phyloP scores from a whole-genome alignment of 2,329 filamentous ascomycete genomes.

The Monilinia vaccinii-corymbosi region DNA sequence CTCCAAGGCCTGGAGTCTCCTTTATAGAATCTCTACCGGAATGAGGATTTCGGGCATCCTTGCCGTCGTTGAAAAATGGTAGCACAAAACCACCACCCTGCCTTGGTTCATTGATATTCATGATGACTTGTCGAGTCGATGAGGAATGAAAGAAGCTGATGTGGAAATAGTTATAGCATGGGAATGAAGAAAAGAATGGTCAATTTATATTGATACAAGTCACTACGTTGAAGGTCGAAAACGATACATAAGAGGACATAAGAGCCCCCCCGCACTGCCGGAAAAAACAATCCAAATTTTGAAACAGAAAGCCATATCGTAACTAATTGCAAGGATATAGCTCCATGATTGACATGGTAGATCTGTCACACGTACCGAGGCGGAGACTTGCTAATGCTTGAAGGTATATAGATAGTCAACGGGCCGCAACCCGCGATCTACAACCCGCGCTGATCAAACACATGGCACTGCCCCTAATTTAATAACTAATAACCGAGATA shows the following conservation, averaged over 20 bases:
- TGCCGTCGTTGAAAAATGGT: slow-evolving; percentile 17
- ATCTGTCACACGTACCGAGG: not conserved
- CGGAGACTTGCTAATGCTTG: not conserved
- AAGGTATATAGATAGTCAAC: not conserved
- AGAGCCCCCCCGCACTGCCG: not conserved
- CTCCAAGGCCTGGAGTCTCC: slow-evolving; percentile 17
- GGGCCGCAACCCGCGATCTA: too few relatives aligned
- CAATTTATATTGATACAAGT: not conserved
- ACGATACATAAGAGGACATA: not conserved
- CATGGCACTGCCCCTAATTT: too few relatives aligned
- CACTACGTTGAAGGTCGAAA: not conserved
- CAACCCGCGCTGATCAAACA: too few relatives aligned
- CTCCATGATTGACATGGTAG: not conserved
- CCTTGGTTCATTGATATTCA: slow-evolving; percentile 23
- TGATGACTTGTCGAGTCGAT: slow-evolving; percentile 11
- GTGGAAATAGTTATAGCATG: not conserved
- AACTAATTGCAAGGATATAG: not conserved
- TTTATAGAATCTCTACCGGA: slow-evolving; percentile 14
- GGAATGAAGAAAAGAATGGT: not conserved
- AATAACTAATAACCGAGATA: too few relatives aligned
- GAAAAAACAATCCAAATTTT: not conserved
- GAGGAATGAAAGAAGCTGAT: not conserved
- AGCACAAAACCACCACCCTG: slow-evolving; percentile 17
- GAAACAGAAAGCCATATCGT: not conserved
- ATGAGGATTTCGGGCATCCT: slow-evolving; percentile 4